Evolutionary conservation across 139 green algal genomes (phyloP).

Genomic region (Closterium sp.): DNA sequence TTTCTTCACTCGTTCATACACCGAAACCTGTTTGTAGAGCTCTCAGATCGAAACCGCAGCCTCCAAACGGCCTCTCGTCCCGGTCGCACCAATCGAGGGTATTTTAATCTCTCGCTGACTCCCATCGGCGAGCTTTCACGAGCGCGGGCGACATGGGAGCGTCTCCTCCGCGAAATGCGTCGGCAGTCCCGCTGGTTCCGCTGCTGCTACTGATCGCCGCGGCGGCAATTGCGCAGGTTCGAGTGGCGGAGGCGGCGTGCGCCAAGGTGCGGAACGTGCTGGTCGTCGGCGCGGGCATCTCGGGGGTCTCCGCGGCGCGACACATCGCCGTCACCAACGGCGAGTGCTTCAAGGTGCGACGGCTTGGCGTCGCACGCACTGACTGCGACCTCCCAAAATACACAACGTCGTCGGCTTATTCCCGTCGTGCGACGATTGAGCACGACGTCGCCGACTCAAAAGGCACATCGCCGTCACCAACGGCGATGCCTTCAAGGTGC

Average conservation of each 20-base stretch:
- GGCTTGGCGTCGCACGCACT: neutral
- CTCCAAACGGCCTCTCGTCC: too few species aligned
- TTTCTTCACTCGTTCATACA: neutral
- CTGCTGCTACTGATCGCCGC: neutral
- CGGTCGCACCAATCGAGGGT: neutral
- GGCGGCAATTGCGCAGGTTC: neutral
- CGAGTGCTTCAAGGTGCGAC: constrained; percentile 10
- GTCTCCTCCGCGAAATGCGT: neutral
- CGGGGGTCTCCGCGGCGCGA: neutral
- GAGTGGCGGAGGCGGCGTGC: neutral
- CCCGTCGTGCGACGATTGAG: too few species aligned
- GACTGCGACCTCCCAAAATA: too few species aligned
- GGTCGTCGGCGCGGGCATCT: neutral
- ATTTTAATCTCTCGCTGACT: neutral
- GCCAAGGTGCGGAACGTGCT: neutral
- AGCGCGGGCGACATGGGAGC: neutral
- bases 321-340: constrained; percentile 3
- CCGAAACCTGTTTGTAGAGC: too few species aligned
- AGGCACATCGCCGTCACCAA: too few species aligned
- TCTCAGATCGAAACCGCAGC: too few species aligned
- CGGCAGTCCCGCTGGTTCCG: neutral
- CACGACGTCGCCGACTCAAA: too few species aligned
- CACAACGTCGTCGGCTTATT: too few species aligned
- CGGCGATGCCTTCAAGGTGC: too few species aligned
- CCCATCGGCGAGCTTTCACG: neutral